A percentile compares a stretch with the other conserved stretches of the same genome.
These are phyloP conservation scores for Gossypium sturtianum DNA, from an alignment of 345 rosid species.

Conservation along the genomic window DNA sequence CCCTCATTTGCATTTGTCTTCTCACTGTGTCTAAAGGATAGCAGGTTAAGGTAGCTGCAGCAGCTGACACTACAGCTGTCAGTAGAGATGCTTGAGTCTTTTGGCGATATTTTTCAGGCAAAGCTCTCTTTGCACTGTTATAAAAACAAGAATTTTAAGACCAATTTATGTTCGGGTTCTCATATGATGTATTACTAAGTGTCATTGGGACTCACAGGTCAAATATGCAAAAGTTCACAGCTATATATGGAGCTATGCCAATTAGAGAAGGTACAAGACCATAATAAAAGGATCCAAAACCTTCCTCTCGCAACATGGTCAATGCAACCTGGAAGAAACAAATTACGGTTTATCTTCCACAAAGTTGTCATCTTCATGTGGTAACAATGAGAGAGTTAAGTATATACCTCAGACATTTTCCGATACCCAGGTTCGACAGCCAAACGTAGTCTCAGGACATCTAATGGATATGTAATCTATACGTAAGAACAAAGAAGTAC, in stretches of 20 bases:
- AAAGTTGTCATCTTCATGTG: slow-evolving; percentile 6
- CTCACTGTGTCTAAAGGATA: slow-evolving; percentile 94
- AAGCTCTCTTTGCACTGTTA: slow-evolving; percentile 78
- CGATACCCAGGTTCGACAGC: slow-evolving; percentile 89
- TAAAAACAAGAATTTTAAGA: slow-evolving; percentile 6
- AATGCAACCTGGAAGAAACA: slow-evolving; percentile 64
- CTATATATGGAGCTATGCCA: slow-evolving; percentile 93
- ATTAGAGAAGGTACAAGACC: slow-evolving; percentile 97
- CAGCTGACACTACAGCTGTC: slow-evolving; percentile 78
- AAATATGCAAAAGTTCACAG: slow-evolving; percentile 88
- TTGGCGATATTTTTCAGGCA: slow-evolving; percentile 74
- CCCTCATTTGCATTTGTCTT: slow-evolving; percentile 97
- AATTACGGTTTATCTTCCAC: slow-evolving; percentile 1
- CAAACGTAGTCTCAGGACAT: slow-evolving; percentile 82
- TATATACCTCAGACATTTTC: slow-evolving; percentile 79
- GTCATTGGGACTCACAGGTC: slow-evolving; percentile 63
- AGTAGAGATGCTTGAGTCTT: slow-evolving; percentile 75
- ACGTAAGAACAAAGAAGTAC: slow-evolving; percentile 11
- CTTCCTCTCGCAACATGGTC: slow-evolving; percentile 92
- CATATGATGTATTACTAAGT: not conserved
- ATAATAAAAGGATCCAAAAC: slow-evolving; percentile 73
- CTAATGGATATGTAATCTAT: slow-evolving; percentile 88
- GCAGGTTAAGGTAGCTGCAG: slow-evolving; percentile 83
- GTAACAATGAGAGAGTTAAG: slow-evolving; percentile 3
- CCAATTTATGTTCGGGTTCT: not conserved